Base-by-base conservation (phyloP, 2,329 filamentous ascomycete species). In the Monilinia polystroma region DNA sequence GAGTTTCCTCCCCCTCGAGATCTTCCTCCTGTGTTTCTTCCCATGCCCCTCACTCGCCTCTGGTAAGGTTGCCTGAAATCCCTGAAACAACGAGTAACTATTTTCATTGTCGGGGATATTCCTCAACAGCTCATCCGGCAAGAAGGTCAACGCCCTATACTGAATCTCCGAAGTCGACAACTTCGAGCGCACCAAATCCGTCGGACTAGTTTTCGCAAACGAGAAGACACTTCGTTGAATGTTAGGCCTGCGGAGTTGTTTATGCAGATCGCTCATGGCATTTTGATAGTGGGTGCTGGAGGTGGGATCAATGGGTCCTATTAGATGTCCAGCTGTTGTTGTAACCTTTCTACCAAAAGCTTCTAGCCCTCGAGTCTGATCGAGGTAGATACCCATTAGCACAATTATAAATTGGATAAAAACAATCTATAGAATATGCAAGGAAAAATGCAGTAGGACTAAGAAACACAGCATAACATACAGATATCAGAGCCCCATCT, bases 301-400 rank as follows among this genome's bases (percentile, higher is more conserved):
- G 74, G 75, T 82, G 73, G 77, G 83, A 78, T 89, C 86, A 72
- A 86, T 79, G 57, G 89, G 87, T 55, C 85, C 89, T 75, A 98
- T 96, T 72, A 99, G 84, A 78, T 96, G 93, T 75, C 88, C 91
- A 66, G 95, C 95, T 26, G 95, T 98, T 38, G 92, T 92, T 41
- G 93, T 95, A 70, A 98, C 93, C 80, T 97, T 99, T 76, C 94
- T 89, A 72, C 93, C 88, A 79, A 99, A 97, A 66, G 92, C 91
- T 80, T 97, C 93, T 73, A 98, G 82, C 71, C 95, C 91, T 74
- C 92, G 90, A 66, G 92, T 88, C 93, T 97, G 62, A 53, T 64
- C 45, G 56, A 43, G 43, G 14, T 26, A 38, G 52, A 54, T 26
- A 20, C 51, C 62, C 62, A 64, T 64, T 32, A 64, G 62, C 52